These are phyloP conservation scores for Umbelopsis sp. DNA, from an alignment of 192 early-diverging fungal species.

Conservation along the genomic window DNA sequence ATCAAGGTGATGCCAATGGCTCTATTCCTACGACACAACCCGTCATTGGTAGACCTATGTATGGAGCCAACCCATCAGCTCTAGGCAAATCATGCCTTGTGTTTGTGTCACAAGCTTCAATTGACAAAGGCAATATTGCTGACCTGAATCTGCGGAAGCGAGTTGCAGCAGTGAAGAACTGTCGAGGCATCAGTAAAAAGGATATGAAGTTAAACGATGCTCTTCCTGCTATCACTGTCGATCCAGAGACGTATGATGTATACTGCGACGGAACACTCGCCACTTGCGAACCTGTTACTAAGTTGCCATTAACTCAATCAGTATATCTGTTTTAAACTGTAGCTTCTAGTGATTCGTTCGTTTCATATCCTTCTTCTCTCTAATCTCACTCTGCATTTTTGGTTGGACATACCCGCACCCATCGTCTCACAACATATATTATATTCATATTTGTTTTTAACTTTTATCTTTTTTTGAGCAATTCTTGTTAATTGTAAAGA, in stretches of 20 bases:
- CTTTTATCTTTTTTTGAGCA: background rate
- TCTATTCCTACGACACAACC: conserved; percentile 96
- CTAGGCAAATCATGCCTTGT: conserved; percentile 64
- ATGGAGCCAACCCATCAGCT: conserved; percentile 69
- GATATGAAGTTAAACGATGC: conserved; percentile 88
- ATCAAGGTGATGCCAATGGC: conserved; percentile 78
- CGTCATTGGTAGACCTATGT: conserved; percentile 84
- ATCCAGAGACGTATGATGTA: conserved; percentile 93
- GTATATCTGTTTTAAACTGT: conserved; percentile 59
- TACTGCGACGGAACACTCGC: conserved; percentile 73
- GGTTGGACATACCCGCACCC: too few species aligned
- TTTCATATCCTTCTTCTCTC: too few species aligned
- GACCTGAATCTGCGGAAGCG: conserved; percentile 72
- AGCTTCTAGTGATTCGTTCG: too few species aligned
- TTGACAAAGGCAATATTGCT: conserved; percentile 55
- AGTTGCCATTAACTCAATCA: conserved; percentile 73
- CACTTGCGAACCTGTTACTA: conserved; percentile 69
- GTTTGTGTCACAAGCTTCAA: conserved; percentile 82
- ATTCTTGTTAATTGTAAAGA: background rate
- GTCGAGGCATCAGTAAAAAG: conserved; percentile 76
- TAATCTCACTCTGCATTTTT: too few species aligned
- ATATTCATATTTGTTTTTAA: too few species aligned
- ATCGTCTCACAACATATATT: too few species aligned
- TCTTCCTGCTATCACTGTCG: conserved; percentile 77
- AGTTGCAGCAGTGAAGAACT: conserved; percentile 71